These are phyloP conservation scores for Salisapilia sapeloensis DNA, from an alignment of 352 stramenopile genomes.

Conservation along the genomic window DNA sequence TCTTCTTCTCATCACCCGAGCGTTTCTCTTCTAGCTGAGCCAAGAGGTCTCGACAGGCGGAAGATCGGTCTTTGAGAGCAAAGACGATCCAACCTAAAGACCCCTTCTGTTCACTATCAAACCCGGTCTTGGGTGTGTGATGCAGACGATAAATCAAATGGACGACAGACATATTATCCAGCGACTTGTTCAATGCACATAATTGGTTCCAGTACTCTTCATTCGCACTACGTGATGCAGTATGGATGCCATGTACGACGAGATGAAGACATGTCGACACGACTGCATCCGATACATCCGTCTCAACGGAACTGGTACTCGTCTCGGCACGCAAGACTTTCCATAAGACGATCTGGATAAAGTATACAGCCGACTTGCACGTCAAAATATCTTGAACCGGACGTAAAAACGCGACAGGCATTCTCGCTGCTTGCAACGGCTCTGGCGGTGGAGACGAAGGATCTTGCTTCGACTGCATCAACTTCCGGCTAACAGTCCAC, in stretches of 20 bases:
- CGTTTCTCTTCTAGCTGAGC: constrained; percentile 7
- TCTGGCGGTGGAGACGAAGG: constrained; percentile 13
- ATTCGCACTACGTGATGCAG: constrained; percentile 11
- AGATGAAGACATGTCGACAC: constrained; percentile 71
- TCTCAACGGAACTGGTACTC: constrained; percentile 5
- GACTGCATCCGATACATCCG: constrained; percentile 56
- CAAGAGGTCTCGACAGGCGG: constrained; percentile 16
- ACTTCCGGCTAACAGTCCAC: constrained; percentile 61
- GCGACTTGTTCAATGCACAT: constrained; percentile 9
- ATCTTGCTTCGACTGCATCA: constrained; percentile 12
- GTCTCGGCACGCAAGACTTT: constrained; percentile 14
- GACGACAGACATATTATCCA: constrained; percentile 27
- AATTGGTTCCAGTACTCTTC: constrained; percentile 32
- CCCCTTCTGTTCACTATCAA: constrained; percentile 58
- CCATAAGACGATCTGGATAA: constrained; percentile 54
- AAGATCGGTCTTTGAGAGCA: constrained; percentile 29
- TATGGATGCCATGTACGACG: constrained; percentile 62
- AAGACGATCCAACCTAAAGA: constrained; percentile 63
- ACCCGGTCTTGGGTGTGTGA: constrained; percentile 16
- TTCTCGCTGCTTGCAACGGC: constrained; percentile 14
- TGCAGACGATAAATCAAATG: constrained; percentile 33
- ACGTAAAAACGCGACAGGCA: constrained; percentile 28
- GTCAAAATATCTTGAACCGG: constrained; percentile 41
- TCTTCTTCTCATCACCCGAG: constrained; percentile 3
- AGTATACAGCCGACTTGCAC: constrained; percentile 42